Conservation (phyloP, 2,329 filamentous ascomycete genomes). For the Penicillium sp. region DNA sequence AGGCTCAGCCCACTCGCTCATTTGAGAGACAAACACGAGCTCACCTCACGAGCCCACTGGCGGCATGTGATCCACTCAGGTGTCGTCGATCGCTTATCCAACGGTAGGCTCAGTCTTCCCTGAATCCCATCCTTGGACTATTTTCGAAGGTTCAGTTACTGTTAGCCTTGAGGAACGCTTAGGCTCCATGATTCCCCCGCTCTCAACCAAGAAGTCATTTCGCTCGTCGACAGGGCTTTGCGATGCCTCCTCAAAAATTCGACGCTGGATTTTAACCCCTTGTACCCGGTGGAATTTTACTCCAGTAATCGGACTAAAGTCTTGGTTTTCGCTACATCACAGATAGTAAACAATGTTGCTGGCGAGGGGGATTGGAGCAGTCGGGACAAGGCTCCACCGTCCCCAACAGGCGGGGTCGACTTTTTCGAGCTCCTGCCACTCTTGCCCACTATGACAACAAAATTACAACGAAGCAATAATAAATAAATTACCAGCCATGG, state of each 20-base stretch:
- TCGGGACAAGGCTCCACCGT: background rate
- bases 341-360: background rate
- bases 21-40: background rate
- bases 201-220: too few relatives aligned
- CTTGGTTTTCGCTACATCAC: background rate
- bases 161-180: background rate
- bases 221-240: too few relatives aligned
- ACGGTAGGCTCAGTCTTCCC: background rate
- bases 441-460: background rate
- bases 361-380: too few relatives aligned
- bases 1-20: background rate
- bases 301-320: background rate
- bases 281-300: background rate
- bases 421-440: background rate
- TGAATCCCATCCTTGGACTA: background rate
- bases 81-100: background rate
- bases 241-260: too few relatives aligned
- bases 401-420: background rate
- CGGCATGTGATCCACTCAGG: background rate
- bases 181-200: background rate
- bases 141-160: background rate
- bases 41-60: background rate
- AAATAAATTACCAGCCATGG: constrained; percentile 15
- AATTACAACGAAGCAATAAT: background rate
- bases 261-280: too few relatives aligned